These are phyloP conservation scores for Zelopaecilomyces penicillatus DNA, from an alignment of 2,329 filamentous ascomycete genomes.

Conservation along the genomic window DNA sequence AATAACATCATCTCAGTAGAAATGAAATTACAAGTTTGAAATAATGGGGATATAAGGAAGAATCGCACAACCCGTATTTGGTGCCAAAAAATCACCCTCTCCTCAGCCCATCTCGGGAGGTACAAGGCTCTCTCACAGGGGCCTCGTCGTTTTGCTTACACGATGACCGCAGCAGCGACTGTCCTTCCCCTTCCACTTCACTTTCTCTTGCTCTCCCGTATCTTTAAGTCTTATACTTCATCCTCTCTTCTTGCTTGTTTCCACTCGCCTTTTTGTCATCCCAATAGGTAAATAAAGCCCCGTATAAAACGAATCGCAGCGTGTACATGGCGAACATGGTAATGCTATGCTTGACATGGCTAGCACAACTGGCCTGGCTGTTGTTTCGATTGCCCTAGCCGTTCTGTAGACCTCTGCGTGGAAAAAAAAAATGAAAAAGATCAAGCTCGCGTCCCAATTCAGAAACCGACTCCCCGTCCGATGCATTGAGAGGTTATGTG, in stretches of 20 bases:
- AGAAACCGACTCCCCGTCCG: slow-evolving; percentile 31
- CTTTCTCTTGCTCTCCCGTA: background rate
- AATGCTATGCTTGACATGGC: slow-evolving; percentile 2
- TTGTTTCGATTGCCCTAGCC: slow-evolving; percentile 3
- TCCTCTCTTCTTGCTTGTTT: background rate
- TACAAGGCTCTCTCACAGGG: no score
- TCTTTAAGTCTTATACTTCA: background rate
- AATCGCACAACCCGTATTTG: slow-evolving; percentile 8
- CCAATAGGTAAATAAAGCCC: slow-evolving; percentile 1
- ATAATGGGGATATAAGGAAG: slow-evolving; percentile 12
- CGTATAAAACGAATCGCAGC: slow-evolving; percentile 1
- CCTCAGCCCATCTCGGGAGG: background rate
- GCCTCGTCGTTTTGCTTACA: no score
- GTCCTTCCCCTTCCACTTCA: background rate
- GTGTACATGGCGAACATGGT: slow-evolving; percentile 1
- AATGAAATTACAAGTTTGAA: slow-evolving; percentile 14
- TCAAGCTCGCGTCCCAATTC: slow-evolving; percentile 21
- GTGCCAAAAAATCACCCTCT: slow-evolving; percentile 7
- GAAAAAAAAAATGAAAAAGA: slow-evolving; percentile 13
- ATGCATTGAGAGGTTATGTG: slow-evolving; percentile 25
- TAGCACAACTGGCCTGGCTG: slow-evolving; percentile 4
- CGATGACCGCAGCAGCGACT: no score
- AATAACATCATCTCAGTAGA: background rate
- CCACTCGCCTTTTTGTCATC: slow-evolving; percentile 2
- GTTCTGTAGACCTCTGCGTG: slow-evolving; percentile 5